phyloP scores from a whole-genome alignment of 2,329 filamentous ascomycete species.

The Cercospora brassicicola region DNA sequence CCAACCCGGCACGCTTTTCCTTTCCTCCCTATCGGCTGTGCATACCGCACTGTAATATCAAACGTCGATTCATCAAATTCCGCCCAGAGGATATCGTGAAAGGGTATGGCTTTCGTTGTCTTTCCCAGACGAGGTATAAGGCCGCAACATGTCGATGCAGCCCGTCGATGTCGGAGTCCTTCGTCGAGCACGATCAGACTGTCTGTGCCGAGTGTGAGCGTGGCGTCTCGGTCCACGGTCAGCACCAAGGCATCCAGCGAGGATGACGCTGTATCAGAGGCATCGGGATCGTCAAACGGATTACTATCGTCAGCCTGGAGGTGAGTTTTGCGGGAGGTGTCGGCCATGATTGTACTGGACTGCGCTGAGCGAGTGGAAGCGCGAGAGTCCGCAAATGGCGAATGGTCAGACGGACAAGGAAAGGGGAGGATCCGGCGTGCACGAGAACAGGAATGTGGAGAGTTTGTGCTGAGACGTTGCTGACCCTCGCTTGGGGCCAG shows the following conservation, averaged over 20 bases:
- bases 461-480: slow-evolving; percentile 2
- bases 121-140: slow-evolving; percentile 50
- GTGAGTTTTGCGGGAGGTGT: not conserved
- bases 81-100: slow-evolving; percentile 84
- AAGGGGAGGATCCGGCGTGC: not conserved
- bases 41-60: slow-evolving; percentile 71
- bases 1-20: slow-evolving; percentile 62
- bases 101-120: slow-evolving; percentile 63
- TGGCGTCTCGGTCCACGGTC: slow-evolving; percentile 58
- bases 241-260: slow-evolving; percentile 27
- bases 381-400: slow-evolving; percentile 16
- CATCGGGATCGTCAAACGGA: slow-evolving; percentile 37
- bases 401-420: not conserved
- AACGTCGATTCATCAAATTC: slow-evolving; percentile 55
- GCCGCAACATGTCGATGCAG: slow-evolving; percentile 57
- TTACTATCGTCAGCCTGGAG: slow-evolving; percentile 22
- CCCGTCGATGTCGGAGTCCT: slow-evolving; percentile 49
- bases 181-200: slow-evolving; percentile 63
- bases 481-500: not conserved
- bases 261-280: slow-evolving; percentile 5
- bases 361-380: slow-evolving; percentile 35
- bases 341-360: not conserved
- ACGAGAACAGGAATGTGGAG: not conserved
- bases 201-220: slow-evolving; percentile 61
- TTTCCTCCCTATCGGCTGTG: slow-evolving; percentile 53